phyloP scores from a whole-genome alignment of 345 rosid genomes.

The Lenwebbia sp. region DNA sequence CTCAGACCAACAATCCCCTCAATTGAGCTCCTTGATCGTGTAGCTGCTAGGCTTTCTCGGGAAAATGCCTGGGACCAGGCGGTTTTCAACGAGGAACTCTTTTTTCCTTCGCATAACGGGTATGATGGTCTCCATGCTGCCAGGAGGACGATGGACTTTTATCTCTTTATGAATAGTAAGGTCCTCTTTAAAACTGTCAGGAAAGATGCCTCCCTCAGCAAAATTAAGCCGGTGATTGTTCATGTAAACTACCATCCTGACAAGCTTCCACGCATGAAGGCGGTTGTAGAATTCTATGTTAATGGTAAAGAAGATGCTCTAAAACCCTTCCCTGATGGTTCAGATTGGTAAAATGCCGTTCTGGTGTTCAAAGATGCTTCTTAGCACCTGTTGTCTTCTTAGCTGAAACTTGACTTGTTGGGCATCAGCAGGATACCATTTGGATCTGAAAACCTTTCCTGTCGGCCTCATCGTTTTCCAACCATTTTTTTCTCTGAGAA shows the following conservation, averaged over 20 bases:
- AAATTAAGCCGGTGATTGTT: constrained; percentile 34
- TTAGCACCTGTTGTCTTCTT: background rate
- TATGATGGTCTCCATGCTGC: constrained; percentile 41
- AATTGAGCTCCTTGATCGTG: constrained; percentile 40
- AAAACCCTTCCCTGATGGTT: constrained; percentile 36
- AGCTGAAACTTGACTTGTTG: background rate
- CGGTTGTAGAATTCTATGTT: constrained; percentile 30
- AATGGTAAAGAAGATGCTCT: constrained; percentile 32
- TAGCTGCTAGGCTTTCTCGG: constrained; percentile 22
- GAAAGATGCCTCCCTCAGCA: constrained; percentile 22
- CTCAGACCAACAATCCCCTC: constrained; percentile 31
- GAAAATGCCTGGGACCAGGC: constrained; percentile 38
- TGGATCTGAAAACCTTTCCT: background rate
- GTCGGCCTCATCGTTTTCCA: background rate
- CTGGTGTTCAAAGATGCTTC: background rate
- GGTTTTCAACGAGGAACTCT: constrained; percentile 42
- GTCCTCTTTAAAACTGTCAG: constrained; percentile 33
- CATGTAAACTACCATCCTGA: constrained; percentile 38
- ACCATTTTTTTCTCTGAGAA: background rate
- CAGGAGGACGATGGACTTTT: constrained; percentile 34
- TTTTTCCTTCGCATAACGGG: constrained; percentile 28
- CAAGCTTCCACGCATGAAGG: constrained; percentile 35
- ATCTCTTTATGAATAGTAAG: constrained; percentile 39
- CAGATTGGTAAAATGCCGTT: background rate
- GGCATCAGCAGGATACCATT: background rate